phyloP scores from a whole-genome alignment of 352 stramenopile species.

The Peronosclerospora sorghi region DNA sequence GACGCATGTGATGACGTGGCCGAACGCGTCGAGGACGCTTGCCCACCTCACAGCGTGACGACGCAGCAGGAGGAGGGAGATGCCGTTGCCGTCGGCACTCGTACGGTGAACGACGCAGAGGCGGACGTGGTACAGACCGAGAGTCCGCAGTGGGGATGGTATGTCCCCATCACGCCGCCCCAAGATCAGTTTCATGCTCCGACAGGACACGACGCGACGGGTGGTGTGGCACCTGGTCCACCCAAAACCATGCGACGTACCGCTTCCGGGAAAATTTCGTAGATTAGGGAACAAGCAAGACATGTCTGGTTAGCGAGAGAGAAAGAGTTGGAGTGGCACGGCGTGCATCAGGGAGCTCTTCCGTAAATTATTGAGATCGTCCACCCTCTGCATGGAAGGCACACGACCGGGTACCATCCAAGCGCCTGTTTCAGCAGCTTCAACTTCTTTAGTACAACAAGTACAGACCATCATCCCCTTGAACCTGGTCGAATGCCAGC shows the following conservation, averaged over 20 bases:
- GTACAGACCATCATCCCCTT: no score
- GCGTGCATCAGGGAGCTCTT: no score
- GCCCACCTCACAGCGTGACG: slow-evolving; percentile 14
- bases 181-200: slow-evolving; percentile 38
- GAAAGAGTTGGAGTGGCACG: no score
- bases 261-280: slow-evolving; percentile 25
- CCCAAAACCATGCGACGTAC: slow-evolving; percentile 18
- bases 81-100: neutral
- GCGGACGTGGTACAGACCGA: slow-evolving; percentile 32
- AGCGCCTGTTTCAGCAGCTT: no score
- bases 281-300: slow-evolving; percentile 6
- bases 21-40: slow-evolving; percentile 7
- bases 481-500: no score
- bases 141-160: slow-evolving; percentile 82
- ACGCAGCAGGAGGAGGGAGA: slow-evolving; percentile 16
- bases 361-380: no score
- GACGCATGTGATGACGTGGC: slow-evolving; percentile 17
- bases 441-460: no score
- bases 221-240: neutral
- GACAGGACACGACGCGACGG: slow-evolving; percentile 1
- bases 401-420: no score
- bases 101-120: slow-evolving; percentile 8
- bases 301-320: no score
- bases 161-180: slow-evolving; percentile 75
- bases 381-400: no score